A percentile compares a stretch with the other conserved stretches of the same genome.
These are phyloP conservation scores for Hemileccinum rubropunctum DNA, from an alignment of 768 basidiomycete species.

Conservation along the genomic window DNA sequence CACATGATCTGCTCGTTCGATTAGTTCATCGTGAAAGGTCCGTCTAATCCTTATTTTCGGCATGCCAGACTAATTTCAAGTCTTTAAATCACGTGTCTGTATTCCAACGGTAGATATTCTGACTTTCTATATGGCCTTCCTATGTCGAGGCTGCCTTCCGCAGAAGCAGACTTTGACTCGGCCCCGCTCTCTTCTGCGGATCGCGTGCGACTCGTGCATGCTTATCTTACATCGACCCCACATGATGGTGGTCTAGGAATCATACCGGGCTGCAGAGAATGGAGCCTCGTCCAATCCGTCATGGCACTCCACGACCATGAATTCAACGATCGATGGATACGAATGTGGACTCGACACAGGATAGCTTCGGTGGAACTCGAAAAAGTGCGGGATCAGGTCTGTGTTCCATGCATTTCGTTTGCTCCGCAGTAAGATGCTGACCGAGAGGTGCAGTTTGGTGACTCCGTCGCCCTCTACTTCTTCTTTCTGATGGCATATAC, in stretches of 20 bases:
- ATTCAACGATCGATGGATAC: conserved; percentile 80
- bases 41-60: conserved; percentile 23
- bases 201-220: conserved; percentile 74
- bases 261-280: conserved; percentile 64
- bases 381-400: conserved; percentile 68
- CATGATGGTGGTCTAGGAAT: conserved; percentile 86
- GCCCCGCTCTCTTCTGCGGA: conserved; percentile 64
- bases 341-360: conserved; percentile 65
- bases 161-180: conserved; percentile 41
- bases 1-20: conserved; percentile 54
- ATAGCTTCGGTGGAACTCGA: conserved; percentile 64
- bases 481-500: conserved; percentile 86
- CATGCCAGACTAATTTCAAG: no score
- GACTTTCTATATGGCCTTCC: conserved; percentile 78
- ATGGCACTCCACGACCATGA: conserved; percentile 81
- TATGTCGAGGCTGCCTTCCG: conserved; percentile 43
- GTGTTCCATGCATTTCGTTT: conserved; percentile 12
- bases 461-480: conserved; percentile 84
- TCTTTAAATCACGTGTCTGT: background rate
- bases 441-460: conserved; percentile 56
- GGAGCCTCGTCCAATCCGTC: conserved; percentile 79
- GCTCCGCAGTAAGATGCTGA: background rate
- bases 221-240: conserved; percentile 64
- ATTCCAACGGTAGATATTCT: conserved; percentile 46
- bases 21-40: conserved; percentile 76